These are phyloP conservation scores for Trichoderma atroviride DNA, from an alignment of 2,329 filamentous ascomycete species.

Conservation along the genomic window DNA sequence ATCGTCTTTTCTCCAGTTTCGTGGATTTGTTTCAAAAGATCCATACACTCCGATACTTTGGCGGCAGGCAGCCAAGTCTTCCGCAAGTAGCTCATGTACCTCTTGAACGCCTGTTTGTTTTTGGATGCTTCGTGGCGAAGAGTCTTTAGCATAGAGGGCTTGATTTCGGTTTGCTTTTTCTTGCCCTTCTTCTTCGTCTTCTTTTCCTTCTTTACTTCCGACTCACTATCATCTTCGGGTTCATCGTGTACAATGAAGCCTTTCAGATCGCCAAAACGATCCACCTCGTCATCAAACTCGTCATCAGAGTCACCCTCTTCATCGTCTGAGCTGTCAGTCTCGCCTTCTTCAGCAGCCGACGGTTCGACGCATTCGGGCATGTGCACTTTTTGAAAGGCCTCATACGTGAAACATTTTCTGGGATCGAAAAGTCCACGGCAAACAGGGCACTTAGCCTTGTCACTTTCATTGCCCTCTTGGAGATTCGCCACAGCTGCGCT, in stretches of 20 bases:
- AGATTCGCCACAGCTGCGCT: slow-evolving; percentile 56
- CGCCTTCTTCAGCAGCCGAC: slow-evolving; percentile 39
- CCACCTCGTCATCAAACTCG: slow-evolving; percentile 36
- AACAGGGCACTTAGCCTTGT: slow-evolving; percentile 69
- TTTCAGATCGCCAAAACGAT: slow-evolving; percentile 48
- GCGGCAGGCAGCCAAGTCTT: slow-evolving; percentile 75
- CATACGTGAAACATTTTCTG: slow-evolving; percentile 71
- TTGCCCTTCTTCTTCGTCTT: slow-evolving; percentile 44
- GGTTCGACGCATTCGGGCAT: slow-evolving; percentile 55
- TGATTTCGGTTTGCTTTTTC: slow-evolving; percentile 48
- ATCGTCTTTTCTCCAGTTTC: slow-evolving; percentile 69
- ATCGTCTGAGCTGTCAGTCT: slow-evolving; percentile 40
- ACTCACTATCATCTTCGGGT: slow-evolving; percentile 38
- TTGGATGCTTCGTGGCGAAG: slow-evolving; percentile 68
- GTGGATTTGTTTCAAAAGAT: slow-evolving; percentile 68
- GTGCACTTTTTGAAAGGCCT: slow-evolving; percentile 73
- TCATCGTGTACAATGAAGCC: slow-evolving; percentile 57
- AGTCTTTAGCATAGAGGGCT: slow-evolving; percentile 59
- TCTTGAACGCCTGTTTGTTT: slow-evolving; percentile 65
- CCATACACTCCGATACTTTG: slow-evolving; percentile 79
- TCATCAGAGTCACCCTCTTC: slow-evolving; percentile 35
- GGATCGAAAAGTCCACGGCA: slow-evolving; percentile 71
- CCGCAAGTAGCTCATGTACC: slow-evolving; percentile 69
- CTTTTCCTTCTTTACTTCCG: slow-evolving; percentile 31
- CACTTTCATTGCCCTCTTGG: slow-evolving; percentile 61